phyloP scores from a whole-genome alignment of 345 rosid genomes.

The rapeseed (Brassica napus) region DNA sequence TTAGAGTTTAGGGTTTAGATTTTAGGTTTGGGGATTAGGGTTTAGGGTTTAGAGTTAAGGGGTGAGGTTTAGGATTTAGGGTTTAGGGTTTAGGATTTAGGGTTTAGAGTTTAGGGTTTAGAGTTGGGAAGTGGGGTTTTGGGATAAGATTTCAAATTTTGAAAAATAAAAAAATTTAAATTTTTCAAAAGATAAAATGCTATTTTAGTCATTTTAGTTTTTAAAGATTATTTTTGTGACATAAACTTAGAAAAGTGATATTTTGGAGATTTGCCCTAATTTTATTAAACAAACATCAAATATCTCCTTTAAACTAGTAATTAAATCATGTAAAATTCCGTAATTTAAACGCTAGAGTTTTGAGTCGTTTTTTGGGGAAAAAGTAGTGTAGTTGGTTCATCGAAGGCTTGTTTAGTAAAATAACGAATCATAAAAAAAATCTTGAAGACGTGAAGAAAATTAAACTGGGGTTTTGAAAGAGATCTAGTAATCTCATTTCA shows the following conservation, averaged over 20 bases:
- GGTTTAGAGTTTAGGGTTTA: too few species aligned
- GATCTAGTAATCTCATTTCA: slow-evolving; percentile 6
- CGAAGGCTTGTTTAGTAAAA: neutral
- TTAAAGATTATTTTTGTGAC: too few species aligned
- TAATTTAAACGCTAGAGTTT: slow-evolving; percentile 16
- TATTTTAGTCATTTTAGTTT: too few species aligned
- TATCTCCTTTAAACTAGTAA: neutral
- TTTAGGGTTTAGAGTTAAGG: too few species aligned
- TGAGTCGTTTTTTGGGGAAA: neutral
- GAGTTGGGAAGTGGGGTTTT: too few species aligned
- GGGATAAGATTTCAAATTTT: too few species aligned
- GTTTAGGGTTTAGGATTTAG: too few species aligned
- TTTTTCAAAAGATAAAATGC: too few species aligned
- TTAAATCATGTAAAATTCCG: neutral
- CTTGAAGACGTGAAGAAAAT: neutral
- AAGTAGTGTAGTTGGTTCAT: neutral
- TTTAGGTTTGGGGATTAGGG: too few species aligned
- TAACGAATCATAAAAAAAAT: neutral
- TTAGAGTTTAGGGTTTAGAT: too few species aligned
- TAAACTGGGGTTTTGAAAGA: neutral
- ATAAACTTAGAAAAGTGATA: neutral
- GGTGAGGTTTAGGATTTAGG: too few species aligned
- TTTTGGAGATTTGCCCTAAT: neutral
- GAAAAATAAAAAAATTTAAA: too few species aligned
- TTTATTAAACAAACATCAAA: neutral